These are phyloP conservation scores for Prunus dulcis DNA, from an alignment of 306 rosid genomes.

Conservation along the genomic window DNA sequence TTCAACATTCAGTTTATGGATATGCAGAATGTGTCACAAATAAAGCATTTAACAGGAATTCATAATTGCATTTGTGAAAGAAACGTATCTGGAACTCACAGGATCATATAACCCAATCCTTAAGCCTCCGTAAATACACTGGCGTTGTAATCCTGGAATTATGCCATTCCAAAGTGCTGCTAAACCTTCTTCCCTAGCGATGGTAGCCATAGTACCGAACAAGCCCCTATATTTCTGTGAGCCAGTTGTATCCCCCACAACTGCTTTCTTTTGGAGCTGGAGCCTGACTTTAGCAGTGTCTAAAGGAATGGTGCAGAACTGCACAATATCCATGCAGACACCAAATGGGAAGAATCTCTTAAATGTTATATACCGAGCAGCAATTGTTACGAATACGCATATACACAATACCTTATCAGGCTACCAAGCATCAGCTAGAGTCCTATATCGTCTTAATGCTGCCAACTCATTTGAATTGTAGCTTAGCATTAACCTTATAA, in stretches of 20 bases:
- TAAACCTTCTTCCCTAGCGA: constrained; percentile 90
- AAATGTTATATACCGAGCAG: background rate
- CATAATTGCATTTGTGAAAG: constrained; percentile 27
- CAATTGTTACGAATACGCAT: background rate
- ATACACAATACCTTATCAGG: background rate
- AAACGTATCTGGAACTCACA: constrained; percentile 56
- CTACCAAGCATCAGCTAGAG: background rate
- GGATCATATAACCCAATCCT: constrained; percentile 96
- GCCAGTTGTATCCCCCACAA: constrained; percentile 38
- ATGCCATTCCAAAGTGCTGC: constrained; percentile 90
- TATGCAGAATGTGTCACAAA: constrained; percentile 34
- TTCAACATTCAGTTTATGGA: constrained; percentile 42
- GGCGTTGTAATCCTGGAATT: constrained; percentile 94
- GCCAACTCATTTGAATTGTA: background rate
- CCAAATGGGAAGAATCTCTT: constrained; percentile 15
- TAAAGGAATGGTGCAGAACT: constrained; percentile 93
- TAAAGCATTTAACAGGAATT: background rate
- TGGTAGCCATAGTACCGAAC: constrained; percentile 70
- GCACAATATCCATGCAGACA: constrained; percentile 27
- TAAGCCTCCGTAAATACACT: constrained; percentile 92
- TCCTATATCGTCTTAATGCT: too few species aligned
- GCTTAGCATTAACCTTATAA: background rate
- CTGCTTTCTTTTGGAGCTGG: constrained; percentile 80
- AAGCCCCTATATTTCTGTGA: constrained; percentile 71
- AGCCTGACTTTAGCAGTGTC: constrained; percentile 97